These are phyloP conservation scores for Acanthamoeba rhysodes DNA, from an alignment of 208 protist species.

Conservation along the genomic window DNA sequence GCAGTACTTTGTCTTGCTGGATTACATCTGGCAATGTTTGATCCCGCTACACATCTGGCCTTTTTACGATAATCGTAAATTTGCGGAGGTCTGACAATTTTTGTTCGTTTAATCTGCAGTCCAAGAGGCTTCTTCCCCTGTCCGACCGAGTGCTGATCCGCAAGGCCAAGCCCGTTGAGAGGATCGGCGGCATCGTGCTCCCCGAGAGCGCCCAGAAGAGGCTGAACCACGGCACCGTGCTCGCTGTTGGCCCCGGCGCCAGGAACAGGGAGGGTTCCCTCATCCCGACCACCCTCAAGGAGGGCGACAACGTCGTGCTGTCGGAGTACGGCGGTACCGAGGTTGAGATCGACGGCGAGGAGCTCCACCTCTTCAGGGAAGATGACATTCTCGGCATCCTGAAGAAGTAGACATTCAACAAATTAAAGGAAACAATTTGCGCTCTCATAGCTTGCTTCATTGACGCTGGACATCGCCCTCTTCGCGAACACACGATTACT, in stretches of 20 bases:
- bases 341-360: slow-evolving; percentile 80
- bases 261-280: slow-evolving; percentile 65
- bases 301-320: slow-evolving; percentile 79
- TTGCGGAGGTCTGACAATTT: neutral
- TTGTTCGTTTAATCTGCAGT: neutral
- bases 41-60: neutral
- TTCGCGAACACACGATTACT: no score
- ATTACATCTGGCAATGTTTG: neutral
- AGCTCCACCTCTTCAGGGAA: slow-evolving; percentile 78
- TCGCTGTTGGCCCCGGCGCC: slow-evolving; percentile 78
- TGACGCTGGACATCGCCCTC: no score
- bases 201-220: slow-evolving; percentile 77
- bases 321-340: slow-evolving; percentile 82
- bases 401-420: neutral
- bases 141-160: slow-evolving; percentile 67
- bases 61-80: neutral
- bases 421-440: no score
- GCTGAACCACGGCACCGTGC: slow-evolving; percentile 77
- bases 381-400: slow-evolving; percentile 80
- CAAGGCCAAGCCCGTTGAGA: slow-evolving; percentile 55
- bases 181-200: slow-evolving; percentile 78
- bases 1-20: neutral
- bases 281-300: slow-evolving; percentile 73
- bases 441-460: no score
- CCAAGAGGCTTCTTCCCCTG: slow-evolving; percentile 49